Evolutionary conservation across 2,329 filamentous ascomycete genomes (phyloP).

Genomic region (Sporothrix mexicana): DNA sequence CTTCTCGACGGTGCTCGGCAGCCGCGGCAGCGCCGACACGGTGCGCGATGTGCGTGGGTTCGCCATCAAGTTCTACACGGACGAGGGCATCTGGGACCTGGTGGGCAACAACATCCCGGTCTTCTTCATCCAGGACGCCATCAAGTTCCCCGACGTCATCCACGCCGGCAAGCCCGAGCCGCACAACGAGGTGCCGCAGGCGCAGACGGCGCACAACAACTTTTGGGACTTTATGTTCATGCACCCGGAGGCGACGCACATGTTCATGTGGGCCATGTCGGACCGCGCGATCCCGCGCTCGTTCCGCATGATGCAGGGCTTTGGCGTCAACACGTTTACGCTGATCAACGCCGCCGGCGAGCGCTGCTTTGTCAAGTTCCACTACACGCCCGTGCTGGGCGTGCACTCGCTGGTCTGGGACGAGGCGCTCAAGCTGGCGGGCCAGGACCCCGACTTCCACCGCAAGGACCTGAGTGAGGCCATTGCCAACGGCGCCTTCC

Average conservation of each 20-base stretch:
- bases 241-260: conserved; percentile 75
- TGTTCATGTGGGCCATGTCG: conserved; percentile 80
- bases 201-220: conserved; percentile 73
- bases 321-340: conserved; percentile 80
- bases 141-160: conserved; percentile 74
- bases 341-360: conserved; percentile 71
- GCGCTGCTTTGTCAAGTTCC: conserved; percentile 77
- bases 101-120: conserved; percentile 77
- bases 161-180: conserved; percentile 72
- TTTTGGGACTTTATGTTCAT: conserved; percentile 77
- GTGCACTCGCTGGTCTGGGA: conserved; percentile 81
- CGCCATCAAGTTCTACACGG: conserved; percentile 76
- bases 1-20: conserved; percentile 80
- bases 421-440: conserved; percentile 74
- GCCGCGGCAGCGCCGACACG: conserved; percentile 77
- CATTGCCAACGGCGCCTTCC: conserved; percentile 72
- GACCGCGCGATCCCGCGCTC: conserved; percentile 75
- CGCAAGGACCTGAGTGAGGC: conserved; percentile 77
- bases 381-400: conserved; percentile 75
- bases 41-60: conserved; percentile 85
- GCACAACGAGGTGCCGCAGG: conserved; percentile 73
- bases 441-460: conserved; percentile 81
- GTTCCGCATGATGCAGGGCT: conserved; percentile 85
- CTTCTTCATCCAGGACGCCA: conserved; percentile 77
- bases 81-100: conserved; percentile 78